Base-by-base conservation (phyloP, 345 rosid species). In the Acer campestre region DNA sequence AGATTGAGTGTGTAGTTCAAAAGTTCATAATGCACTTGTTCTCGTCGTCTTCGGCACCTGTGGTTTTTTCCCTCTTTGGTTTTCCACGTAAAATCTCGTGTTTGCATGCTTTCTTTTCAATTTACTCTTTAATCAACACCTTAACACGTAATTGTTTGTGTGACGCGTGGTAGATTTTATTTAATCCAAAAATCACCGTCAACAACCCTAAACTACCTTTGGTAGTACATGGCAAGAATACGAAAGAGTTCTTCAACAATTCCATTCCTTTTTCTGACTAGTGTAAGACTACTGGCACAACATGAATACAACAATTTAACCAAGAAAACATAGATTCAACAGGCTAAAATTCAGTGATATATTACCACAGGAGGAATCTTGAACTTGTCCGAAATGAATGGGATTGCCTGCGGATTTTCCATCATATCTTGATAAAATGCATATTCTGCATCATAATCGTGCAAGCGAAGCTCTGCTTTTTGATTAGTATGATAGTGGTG, bases 401-500 rank as follows among this genome's bases (percentile, higher is more conserved):
- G 99, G 61, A 95, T 79, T 6, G 87, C 90, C 72, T 4, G 82
- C 2, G 93, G 94, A 77, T 82, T 84, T 70, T 78, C 73, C 76
- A 85, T 85, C 77, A 95, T 31, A 76, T 93, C 98, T 0, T 14
- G 88, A 71, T 93, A 95, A 67, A 93, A 76, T 8, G 63, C 89
- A 49, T 95, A 95, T 71, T 95, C 99, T 0, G 99, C 98, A 73
- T 82, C 89, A 66, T 95, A 95, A 81, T 95, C 98, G 75, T 95
- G 99, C 74, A 95, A 81, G 17, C 29, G 71, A 10, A 95, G 92
- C 91, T 95, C 99, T 8, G 86, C 85, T 82, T 90, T 95, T 78
- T 95, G 98, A 80, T 89, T 95, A 8, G 96, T 90, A 81, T 95
- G 97, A 76, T 95, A 93, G 82, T 95, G 98, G 29, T 92, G 99